These are phyloP conservation scores for Venturia aucupariae DNA, from an alignment of 2,329 filamentous ascomycete genomes.

Conservation along the genomic window DNA sequence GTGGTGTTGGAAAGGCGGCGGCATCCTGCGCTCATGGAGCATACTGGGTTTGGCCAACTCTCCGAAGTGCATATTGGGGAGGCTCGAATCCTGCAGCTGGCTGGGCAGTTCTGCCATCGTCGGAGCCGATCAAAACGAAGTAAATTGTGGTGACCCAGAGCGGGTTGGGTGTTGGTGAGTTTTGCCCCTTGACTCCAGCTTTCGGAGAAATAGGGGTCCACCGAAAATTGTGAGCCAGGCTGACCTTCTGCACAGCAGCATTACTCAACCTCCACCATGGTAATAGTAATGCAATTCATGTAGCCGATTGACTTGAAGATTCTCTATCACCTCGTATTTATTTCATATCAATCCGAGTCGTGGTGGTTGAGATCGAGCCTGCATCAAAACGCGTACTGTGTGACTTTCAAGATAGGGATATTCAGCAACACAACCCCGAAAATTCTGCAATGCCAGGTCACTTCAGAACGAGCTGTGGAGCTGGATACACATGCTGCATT, in stretches of 20 bases:
- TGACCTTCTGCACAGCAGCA: background rate
- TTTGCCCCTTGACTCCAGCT: background rate
- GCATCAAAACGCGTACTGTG: background rate
- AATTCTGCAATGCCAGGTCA: background rate
- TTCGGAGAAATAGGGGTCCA: background rate
- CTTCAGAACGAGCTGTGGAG: background rate
- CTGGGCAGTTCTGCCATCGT: background rate
- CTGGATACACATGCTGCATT: background rate
- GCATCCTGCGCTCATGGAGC: no score
- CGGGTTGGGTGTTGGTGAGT: background rate
- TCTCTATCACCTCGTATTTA: background rate
- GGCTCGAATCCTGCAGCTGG: background rate
- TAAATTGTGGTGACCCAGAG: background rate
- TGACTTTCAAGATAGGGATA: background rate
- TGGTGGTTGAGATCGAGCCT: background rate
- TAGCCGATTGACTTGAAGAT: background rate
- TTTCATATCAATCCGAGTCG: background rate
- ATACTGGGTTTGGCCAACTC: background rate
- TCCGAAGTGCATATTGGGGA: background rate
- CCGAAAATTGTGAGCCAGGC: background rate
- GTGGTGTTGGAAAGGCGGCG: no score
- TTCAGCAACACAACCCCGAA: background rate
- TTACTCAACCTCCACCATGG: background rate
- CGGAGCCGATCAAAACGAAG: background rate
- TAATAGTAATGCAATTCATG: background rate